These are phyloP conservation scores for Ogataea nakhonphanomensis DNA, from an alignment of 805 yeast species.

Conservation along the genomic window DNA sequence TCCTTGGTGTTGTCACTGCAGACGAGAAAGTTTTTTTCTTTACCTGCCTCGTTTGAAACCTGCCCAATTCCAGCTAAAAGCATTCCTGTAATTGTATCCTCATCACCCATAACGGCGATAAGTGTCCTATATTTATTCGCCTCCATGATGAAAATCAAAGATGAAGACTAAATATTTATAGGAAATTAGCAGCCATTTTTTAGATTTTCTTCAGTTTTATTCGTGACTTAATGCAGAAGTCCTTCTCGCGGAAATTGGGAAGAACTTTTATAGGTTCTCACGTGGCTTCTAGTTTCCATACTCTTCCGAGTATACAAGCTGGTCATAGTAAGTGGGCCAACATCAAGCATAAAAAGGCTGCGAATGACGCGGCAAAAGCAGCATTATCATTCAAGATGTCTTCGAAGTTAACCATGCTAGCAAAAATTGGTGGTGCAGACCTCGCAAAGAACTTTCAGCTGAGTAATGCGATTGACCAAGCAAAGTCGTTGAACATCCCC, in stretches of 20 bases:
- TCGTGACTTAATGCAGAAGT: no score
- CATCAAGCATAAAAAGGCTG: slow-evolving; percentile 90
- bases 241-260: no score
- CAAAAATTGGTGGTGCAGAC: slow-evolving; percentile 70
- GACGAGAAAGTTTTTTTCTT: slow-evolving; percentile 73
- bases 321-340: slow-evolving; percentile 98
- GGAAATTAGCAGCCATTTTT: slow-evolving; percentile 3
- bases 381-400: slow-evolving; percentile 69
- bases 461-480: slow-evolving; percentile 72
- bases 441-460: slow-evolving; percentile 56
- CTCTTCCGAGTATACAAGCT: slow-evolving; percentile 31
- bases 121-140: slow-evolving; percentile 60
- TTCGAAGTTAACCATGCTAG: slow-evolving; percentile 69
- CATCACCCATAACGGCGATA: slow-evolving; percentile 95
- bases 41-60: slow-evolving; percentile 57
- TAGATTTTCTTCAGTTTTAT: not conserved
- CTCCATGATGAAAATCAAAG: slow-evolving; percentile 10
- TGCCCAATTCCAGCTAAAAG: slow-evolving; percentile 95
- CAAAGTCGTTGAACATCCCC: slow-evolving; percentile 70
- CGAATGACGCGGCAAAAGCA: slow-evolving; percentile 79
- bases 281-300: no score
- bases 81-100: slow-evolving; percentile 95
- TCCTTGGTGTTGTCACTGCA: slow-evolving; percentile 76
- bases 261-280: no score
- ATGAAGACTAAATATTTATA: not conserved